Percentiles rank a stretch among this genome's conserved stretches.
Conservation (phyloP, 805 yeast genomes). For the Millerago galiae region DNA sequence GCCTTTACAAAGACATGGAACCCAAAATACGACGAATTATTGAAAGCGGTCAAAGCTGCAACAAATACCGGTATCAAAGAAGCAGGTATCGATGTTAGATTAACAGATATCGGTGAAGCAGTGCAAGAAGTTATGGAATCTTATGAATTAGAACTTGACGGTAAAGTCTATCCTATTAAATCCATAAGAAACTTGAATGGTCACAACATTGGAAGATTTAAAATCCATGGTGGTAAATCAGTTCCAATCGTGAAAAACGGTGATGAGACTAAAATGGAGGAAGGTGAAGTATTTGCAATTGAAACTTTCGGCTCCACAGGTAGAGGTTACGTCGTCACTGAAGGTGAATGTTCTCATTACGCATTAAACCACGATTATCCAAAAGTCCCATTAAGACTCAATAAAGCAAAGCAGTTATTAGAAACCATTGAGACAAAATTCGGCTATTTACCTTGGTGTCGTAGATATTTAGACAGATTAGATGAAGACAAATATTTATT, state of each 20-base stretch:
- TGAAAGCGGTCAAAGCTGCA: slow-evolving; percentile 86
- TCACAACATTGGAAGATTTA: slow-evolving; percentile 79
- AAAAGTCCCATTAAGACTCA: slow-evolving; percentile 48
- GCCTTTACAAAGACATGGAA: slow-evolving; percentile 92
- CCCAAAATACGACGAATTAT: slow-evolving; percentile 69
- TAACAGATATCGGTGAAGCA: slow-evolving; percentile 93
- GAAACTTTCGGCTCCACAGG: slow-evolving; percentile 99
- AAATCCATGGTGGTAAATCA: slow-evolving; percentile 90
- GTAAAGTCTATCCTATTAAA: slow-evolving; percentile 77
- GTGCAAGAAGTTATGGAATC: slow-evolving; percentile 97
- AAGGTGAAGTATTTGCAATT: slow-evolving; percentile 95
- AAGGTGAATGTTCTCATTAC: slow-evolving; percentile 95
- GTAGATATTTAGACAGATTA: slow-evolving; percentile 83
- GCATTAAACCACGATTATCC: slow-evolving; percentile 51
- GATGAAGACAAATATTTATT: slow-evolving; percentile 90
- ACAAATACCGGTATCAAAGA: slow-evolving; percentile 89
- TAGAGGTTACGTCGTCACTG: slow-evolving; percentile 75
- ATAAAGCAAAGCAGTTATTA: slow-evolving; percentile 64
- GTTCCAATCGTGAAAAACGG: slow-evolving; percentile 95
- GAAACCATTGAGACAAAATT: slow-evolving; percentile 70
- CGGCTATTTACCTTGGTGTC: slow-evolving; percentile 95
- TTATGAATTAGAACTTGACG: slow-evolving; percentile 86
- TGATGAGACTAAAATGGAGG: slow-evolving; percentile 97
- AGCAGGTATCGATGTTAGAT: slow-evolving; percentile 93
- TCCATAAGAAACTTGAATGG: slow-evolving; percentile 92